These are phyloP conservation scores for Fistulifera pelliculosa DNA, from an alignment of 108 stramenopile genomes.

Conservation along the genomic window DNA sequence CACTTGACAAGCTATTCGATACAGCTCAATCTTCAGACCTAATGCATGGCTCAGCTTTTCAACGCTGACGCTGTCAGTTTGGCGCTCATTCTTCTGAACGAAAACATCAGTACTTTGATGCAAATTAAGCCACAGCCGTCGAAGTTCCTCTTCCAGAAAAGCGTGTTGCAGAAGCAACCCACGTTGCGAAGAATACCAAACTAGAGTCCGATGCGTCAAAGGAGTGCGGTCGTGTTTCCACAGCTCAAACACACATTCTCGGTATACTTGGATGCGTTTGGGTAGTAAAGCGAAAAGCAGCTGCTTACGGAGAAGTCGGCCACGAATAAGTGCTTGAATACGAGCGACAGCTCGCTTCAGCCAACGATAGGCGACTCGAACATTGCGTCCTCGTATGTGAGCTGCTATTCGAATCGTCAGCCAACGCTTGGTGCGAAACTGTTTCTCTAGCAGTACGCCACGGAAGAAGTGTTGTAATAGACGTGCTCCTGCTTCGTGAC, in stretches of 20 bases:
- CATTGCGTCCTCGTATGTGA: slow-evolving; percentile 11
- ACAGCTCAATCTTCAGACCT: slow-evolving; percentile 3
- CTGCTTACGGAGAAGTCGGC: slow-evolving; percentile 18
- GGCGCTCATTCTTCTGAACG: background rate
- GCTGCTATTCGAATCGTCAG: slow-evolving; percentile 13
- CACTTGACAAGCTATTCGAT: slow-evolving; percentile 7
- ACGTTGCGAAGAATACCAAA: slow-evolving; percentile 22
- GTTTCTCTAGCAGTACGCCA: background rate
- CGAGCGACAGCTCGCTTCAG: background rate
- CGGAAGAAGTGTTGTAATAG: slow-evolving; percentile 19
- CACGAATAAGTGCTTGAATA: slow-evolving; percentile 20
- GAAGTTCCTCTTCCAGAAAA: slow-evolving; percentile 27
- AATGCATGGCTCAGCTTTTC: slow-evolving; percentile 3
- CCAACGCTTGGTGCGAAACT: background rate
- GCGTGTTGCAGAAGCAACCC: slow-evolving; percentile 15
- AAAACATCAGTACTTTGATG: slow-evolving; percentile 3
- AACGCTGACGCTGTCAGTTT: background rate
- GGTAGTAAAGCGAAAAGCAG: slow-evolving; percentile 6
- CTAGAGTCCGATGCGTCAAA: slow-evolving; percentile 29
- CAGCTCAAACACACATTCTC: slow-evolving; percentile 23
- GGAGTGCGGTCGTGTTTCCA: slow-evolving; percentile 30
- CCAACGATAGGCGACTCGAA: slow-evolving; percentile 1
- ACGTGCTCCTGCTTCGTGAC: background rate
- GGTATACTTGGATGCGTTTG: slow-evolving; percentile 15
- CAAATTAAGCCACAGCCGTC: slow-evolving; percentile 26